phyloP scores from a whole-genome alignment of 345 rosid genomes.

The Litchi chinensis region DNA sequence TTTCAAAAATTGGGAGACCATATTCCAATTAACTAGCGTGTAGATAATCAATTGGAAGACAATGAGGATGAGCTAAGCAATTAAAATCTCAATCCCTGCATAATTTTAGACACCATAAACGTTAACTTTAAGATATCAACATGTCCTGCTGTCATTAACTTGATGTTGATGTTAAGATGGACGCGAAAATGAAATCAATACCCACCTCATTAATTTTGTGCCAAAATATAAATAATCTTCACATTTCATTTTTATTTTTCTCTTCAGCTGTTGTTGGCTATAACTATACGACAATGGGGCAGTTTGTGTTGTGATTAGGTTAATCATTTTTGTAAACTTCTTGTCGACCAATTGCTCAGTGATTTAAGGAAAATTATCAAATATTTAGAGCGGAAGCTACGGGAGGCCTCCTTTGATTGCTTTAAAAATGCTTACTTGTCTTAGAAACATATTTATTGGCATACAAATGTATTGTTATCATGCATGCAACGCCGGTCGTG shows the following conservation, averaged over 20 bases:
- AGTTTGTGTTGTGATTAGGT: not conserved
- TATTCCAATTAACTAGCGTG: not conserved
- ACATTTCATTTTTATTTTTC: too few relatives aligned
- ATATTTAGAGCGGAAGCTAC: not conserved
- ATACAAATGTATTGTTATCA: too few relatives aligned
- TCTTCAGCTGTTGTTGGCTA: too few relatives aligned
- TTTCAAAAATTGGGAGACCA: not conserved
- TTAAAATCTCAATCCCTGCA: not conserved
- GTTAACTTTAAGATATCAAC: not conserved
- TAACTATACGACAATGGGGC: not conserved
- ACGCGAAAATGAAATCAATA: not conserved
- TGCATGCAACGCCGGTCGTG: too few relatives aligned
- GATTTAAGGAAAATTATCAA: not conserved
- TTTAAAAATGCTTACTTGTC: too few relatives aligned
- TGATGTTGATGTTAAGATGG: not conserved
- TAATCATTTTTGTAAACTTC: not conserved
- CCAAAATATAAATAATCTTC: not conserved
- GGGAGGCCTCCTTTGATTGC: not conserved
- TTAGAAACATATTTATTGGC: too few relatives aligned
- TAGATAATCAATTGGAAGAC: not conserved
- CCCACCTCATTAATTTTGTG: not conserved
- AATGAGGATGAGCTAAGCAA: not conserved
- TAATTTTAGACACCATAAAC: not conserved
- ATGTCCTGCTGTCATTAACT: constrained; percentile 7
- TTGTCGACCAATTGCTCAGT: too few relatives aligned